Evolutionary conservation across 257 asterid species (phyloP), one percentile per base, ranked within the genome.

Genomic region (Euphrasia confusa): DNA sequence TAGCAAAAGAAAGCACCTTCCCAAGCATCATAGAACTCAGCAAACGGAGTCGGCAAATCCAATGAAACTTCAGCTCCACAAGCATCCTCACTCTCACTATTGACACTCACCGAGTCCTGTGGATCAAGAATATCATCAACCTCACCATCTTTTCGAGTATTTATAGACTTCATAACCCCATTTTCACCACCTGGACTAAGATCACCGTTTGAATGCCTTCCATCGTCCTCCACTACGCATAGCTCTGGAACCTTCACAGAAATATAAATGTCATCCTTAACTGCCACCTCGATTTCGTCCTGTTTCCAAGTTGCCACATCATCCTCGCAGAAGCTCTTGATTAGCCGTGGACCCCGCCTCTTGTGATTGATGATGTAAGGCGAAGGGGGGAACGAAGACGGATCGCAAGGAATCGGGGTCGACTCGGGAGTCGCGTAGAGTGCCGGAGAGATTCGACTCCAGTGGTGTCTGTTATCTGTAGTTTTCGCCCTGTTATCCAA

Each of bases 11-110:
- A 69, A 66, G 65, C 72, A 92, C 99, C 99, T 83, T 92, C 99
- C 97, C 95, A 92, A 55, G 99, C 99, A 83, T 92, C 99, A 72
- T 81, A 92, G 80, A 86, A 89, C 76, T 86, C 97, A n/a, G 93
- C 76, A 56, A 68, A 2, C 4, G 93, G 85, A 30, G 93, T 74
- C 17, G 80, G 42, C n/a, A 76, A 60, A 80, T 71, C 80, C 64
- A 76, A 27, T 59, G 77, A 68, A 40, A 73, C 77, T 52, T 83
- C 91, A 1, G 69, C 67, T 66, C 68, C 86, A 71, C 74, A 69
- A 66, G 55, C 80, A 60, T 68, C 77, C 69, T 84, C 92, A 73
- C 80, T 78, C 44, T 83, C 94, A 69, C 91, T 83, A 83, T 65
- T 71, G 54, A 62, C 81, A 81, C 91, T 87, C 81, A 65, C 13